Base-by-base conservation (phyloP, 148 eudicot genomes). In the Arctostaphylos glauca region DNA sequence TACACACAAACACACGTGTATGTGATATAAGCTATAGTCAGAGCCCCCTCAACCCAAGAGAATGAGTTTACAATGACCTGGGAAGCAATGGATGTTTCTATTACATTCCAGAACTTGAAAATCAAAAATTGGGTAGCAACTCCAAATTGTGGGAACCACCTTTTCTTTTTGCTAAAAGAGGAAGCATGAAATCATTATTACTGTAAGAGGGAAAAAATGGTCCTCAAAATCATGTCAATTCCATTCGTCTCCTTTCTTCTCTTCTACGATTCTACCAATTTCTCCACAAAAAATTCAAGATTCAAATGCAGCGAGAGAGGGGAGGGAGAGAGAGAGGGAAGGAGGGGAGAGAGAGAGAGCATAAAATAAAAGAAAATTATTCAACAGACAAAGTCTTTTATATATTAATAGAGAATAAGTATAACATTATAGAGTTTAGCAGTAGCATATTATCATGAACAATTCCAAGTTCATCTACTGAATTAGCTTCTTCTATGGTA, bases 311-410 rank as follows among this genome's bases (percentile, higher is more conserved):
- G 54, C 54, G 0, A 31, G 38, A 31, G 38, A 31, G 38, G 0
- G 1, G 38, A 31, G 38, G 1, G 38, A 31, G 38, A 31, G 38
- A 31, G 1, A 31, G 38, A 31, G 38, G 71, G 12, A 71, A 46
- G 3, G 62, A 49, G n/a, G 38, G 71, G 12, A 71, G 55, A 6
- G 62, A 49, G n/a, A 44, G 6, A 41, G 5, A 14, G 21, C 71
- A 10, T n/a, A 49, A 31, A 25, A 49, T 50, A 67, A 77, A n/a
- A 44, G 46, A 66, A 31, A 31, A 31, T 54, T 41, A 55, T 19
- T 74, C 58, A 83, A 82, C 49, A 72, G 83, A 75, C 43, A 80
- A 44, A 83, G 47, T 68, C 66, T 80, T 77, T 56, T 66, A 85
- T 82, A 82, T 54, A 72, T 74, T 59, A 18, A 76, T 52, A 76